Conservation (phyloP, 495 filamentous ascomycete genomes). For the Chaetomium tenue region DNA sequence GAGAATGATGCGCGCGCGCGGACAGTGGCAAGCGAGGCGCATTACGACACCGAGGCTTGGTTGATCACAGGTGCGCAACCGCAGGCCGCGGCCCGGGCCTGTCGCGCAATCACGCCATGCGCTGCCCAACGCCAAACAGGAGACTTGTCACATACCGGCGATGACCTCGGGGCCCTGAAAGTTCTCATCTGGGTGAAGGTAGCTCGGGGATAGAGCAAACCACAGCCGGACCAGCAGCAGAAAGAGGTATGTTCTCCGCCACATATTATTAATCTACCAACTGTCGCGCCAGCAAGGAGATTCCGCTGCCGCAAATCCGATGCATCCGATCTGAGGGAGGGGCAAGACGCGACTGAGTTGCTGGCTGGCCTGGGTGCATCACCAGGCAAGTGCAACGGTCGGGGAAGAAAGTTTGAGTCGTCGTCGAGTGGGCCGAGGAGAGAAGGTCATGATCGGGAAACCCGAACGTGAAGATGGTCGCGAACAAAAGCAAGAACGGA, state of each 20-base stretch:
- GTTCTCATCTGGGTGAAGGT: conserved; percentile 97
- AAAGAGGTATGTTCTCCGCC: conserved; percentile 84
- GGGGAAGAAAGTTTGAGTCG: conserved; percentile 1
- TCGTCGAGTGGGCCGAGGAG: conserved; percentile 1
- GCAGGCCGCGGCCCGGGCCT: not conserved
- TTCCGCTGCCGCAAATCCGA: conserved; percentile 16
- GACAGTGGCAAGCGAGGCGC: not conserved
- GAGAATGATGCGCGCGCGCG: not conserved
- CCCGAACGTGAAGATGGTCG: not conserved
- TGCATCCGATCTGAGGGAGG: conserved; percentile 24
- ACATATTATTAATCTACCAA: conserved; percentile 58
- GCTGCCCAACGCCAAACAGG: not conserved
- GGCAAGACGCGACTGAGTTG: conserved; percentile 13
- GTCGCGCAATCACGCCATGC: not conserved
- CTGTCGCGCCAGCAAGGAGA: conserved; percentile 7
- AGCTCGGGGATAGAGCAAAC: conserved; percentile 91
- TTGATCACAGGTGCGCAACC: not conserved
- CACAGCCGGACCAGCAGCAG: conserved; percentile 85
- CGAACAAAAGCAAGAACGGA: conserved; percentile 22
- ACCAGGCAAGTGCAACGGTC: conserved; percentile 14
- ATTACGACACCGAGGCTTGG: not conserved
- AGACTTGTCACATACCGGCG: conserved; percentile 65
- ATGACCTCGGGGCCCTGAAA: conserved; percentile 98
- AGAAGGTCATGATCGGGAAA: conserved; percentile 21
- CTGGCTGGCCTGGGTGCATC: conserved; percentile 17